Conservation (phyloP, 352 stramenopile species). For the Thraustotheca clavata region DNA sequence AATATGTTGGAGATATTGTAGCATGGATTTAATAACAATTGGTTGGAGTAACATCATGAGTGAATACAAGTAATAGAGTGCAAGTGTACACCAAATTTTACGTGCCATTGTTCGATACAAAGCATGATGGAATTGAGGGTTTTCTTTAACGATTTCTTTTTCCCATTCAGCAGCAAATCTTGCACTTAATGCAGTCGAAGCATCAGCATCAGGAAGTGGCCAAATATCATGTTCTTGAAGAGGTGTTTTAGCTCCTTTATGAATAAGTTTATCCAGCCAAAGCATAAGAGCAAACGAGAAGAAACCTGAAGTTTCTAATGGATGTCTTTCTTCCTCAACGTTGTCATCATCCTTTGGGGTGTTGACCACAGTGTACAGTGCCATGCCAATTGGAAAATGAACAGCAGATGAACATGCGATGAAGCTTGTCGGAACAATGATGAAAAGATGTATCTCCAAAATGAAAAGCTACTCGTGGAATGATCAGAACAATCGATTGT, state of each 20-base stretch:
- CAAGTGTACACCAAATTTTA: constrained; percentile 30
- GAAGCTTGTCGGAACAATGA: too few relatives aligned
- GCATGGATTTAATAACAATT: constrained; percentile 49
- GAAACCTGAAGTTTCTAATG: constrained; percentile 29
- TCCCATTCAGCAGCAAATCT: constrained; percentile 39
- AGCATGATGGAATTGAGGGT: constrained; percentile 34
- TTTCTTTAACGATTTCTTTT: constrained; percentile 20
- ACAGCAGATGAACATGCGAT: too few relatives aligned
- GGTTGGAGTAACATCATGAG: constrained; percentile 37
- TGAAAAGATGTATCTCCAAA: too few relatives aligned
- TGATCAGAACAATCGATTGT: too few relatives aligned
- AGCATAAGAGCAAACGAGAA: constrained; percentile 44
- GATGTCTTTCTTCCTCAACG: constrained; percentile 19
- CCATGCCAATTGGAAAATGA: too few relatives aligned
- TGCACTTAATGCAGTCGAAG: constrained; percentile 30
- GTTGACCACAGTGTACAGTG: not conserved
- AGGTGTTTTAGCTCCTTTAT: constrained; percentile 28
- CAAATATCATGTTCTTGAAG: constrained; percentile 38
- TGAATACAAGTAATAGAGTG: constrained; percentile 30
- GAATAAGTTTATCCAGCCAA: constrained; percentile 47
- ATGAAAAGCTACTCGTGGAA: too few relatives aligned
- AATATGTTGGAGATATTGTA: constrained; percentile 31
- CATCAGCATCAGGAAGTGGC: constrained; percentile 33
- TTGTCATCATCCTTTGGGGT: not conserved
- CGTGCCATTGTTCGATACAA: constrained; percentile 38